Base-by-base conservation (phyloP, 2,329 filamentous ascomycete genomes). In the Nannizziopsis arthrosporioides region DNA sequence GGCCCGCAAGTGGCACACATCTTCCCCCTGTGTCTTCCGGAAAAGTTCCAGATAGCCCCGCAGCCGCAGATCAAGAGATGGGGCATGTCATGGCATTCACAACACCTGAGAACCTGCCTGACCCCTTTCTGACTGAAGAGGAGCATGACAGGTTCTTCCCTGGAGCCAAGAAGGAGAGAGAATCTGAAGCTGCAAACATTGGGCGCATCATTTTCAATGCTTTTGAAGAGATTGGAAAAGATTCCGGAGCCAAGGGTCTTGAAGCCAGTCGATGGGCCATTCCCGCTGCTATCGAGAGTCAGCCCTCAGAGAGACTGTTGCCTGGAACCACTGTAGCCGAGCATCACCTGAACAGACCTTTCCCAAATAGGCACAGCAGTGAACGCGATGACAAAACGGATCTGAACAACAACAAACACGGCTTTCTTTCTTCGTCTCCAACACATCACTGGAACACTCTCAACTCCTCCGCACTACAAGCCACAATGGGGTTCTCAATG, bases 221-320 rank as follows among this genome's bases (percentile, higher is more conserved):
- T 19, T 51, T 54, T 18, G 47, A 53, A n/a, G 22, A 48, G 44
- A 37, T 53, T 32, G 49, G 45, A 39, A 42, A 41, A 22, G 18
- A 35, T 39, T 37, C 35, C 2, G 43, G 42, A 8, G 12, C 39
- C 17, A 38, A 47, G n/a, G 53, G 51, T 2, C 42, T 54, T 5
- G 48, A 49, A 22, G 40, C 19, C 4, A 54, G 53, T 42, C 46
- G 44, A 6, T 54, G 53, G 53, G 53, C 53, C 15, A 5, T 19
- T 8, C 10, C 36, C 15, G 22, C 36, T 32, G n/a, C 19, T 30
- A 8, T 11, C 22, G 18, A 17, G 17, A 46, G n/a, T 5, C 38
- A 38, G 22, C 47, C 3, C 15, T 22, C 18, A 19, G 31, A 37
- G 18, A 12, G 32, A 15, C 34, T 17, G 3, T 27, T 22, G 8